Percentiles rank a stretch among this genome's conserved stretches.
Evolutionary conservation across 1,139 yeast genomes (phyloP).

Genomic region (Pichia sp.): DNA sequence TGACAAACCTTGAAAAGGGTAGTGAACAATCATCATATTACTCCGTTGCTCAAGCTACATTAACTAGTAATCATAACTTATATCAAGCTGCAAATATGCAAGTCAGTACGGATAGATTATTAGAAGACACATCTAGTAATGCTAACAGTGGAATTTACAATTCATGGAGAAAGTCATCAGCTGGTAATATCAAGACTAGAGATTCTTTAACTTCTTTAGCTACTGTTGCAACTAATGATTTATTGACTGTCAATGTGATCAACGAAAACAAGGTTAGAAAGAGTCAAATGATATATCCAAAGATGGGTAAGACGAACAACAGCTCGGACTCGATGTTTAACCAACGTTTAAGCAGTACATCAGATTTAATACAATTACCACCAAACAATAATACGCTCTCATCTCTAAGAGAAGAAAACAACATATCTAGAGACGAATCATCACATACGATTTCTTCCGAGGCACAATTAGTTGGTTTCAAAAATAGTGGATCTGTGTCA

Average conservation of each 20-base stretch:
- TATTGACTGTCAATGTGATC: conserved; percentile 77
- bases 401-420: conserved; percentile 18
- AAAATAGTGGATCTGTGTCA: conserved; percentile 35
- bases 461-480: conserved; percentile 54
- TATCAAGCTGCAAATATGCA: conserved; percentile 17
- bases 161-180: conserved; percentile 64
- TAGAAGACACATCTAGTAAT: not conserved
- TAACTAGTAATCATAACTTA: conserved; percentile 18
- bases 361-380: not conserved
- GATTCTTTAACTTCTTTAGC: conserved; percentile 72
- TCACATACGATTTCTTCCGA: conserved; percentile 14
- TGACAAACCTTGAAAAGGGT: conserved; percentile 40
- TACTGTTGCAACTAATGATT: conserved; percentile 83
- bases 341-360: not conserved
- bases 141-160: conserved; percentile 30
- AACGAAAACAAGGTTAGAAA: conserved; percentile 43
- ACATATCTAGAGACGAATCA: conserved; percentile 15
- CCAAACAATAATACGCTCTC: conserved; percentile 6
- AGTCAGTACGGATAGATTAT: conserved; percentile 15
- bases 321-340: conserved; percentile 12
- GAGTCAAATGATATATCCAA: conserved; percentile 30
- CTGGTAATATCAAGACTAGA: conserved; percentile 45
- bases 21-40: conserved; percentile 30
- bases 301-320: no score
- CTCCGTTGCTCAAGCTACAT: conserved; percentile 25